Conservation (phyloP, 2,329 filamentous ascomycete species). For the Hypocreales sp. region DNA sequence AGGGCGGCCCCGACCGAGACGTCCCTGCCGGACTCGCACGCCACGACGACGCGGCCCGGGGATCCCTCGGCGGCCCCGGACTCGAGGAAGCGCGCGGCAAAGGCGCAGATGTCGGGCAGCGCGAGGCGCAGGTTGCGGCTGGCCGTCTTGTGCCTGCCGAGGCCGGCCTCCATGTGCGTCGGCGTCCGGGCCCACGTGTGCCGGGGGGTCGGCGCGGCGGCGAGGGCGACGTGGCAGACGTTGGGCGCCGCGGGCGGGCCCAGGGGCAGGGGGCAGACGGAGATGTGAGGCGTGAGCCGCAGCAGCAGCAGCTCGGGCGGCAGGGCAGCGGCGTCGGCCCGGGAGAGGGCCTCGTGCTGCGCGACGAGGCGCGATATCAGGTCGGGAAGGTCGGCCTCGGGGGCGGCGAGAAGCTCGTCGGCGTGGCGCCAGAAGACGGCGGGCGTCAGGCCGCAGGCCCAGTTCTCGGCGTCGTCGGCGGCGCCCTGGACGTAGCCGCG, state of each 20-base stretch:
- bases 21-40: constrained; percentile 67
- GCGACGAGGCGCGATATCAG: constrained; percentile 31
- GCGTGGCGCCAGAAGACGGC: constrained; percentile 63
- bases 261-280: constrained; percentile 19
- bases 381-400: constrained; percentile 47
- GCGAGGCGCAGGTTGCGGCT: constrained; percentile 68
- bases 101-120: constrained; percentile 45
- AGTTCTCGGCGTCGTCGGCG: constrained; percentile 88
- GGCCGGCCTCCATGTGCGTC: constrained; percentile 38
- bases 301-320: constrained; percentile 5
- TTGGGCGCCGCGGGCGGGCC: constrained; percentile 1
- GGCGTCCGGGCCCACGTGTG: constrained; percentile 23
- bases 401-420: constrained; percentile 39
- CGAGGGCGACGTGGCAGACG: constrained; percentile 26
- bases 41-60: constrained; percentile 32
- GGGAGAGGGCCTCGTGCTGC: constrained; percentile 8
- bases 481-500: constrained; percentile 79
- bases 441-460: constrained; percentile 70
- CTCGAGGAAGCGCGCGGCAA: constrained; percentile 27
- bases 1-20: constrained; percentile 65
- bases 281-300: constrained; percentile 20
- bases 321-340: too few species aligned
- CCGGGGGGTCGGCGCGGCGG: constrained; percentile 24
- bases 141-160: constrained; percentile 60
- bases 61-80: not conserved